These are phyloP conservation scores for Macadamia integrifolia DNA, from an alignment of 164 flowering plant species.

Conservation along the genomic window DNA sequence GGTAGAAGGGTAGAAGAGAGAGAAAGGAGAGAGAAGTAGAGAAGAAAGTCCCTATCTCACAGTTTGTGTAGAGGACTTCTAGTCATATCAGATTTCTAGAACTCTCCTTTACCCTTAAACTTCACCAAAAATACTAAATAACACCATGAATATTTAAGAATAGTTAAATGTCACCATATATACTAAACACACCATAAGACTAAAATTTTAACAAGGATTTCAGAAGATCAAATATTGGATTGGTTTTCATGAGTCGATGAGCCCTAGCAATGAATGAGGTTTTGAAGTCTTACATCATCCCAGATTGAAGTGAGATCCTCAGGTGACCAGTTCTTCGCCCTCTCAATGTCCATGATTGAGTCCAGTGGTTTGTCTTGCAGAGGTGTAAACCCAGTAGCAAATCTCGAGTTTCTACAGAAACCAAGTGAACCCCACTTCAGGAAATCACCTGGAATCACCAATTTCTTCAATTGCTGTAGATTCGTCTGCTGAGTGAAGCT, in stretches of 20 bases:
- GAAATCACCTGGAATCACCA: conserved; percentile 39
- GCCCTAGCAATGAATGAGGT: neutral
- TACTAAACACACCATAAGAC: too few relatives aligned
- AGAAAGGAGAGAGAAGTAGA: too few relatives aligned
- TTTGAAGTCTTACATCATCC: conserved; percentile 63
- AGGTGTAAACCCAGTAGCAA: conserved; percentile 79
- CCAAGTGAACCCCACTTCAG: conserved; percentile 63
- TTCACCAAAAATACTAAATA: too few relatives aligned
- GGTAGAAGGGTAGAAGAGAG: too few relatives aligned
- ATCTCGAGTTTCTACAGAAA: conserved; percentile 43
- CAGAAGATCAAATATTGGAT: neutral
- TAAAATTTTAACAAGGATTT: neutral
- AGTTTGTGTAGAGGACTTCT: too few relatives aligned
- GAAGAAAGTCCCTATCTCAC: too few relatives aligned
- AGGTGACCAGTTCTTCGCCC: conserved; percentile 50
- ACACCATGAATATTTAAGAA: too few relatives aligned
- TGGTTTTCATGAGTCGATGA: neutral
- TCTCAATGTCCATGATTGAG: conserved; percentile 71
- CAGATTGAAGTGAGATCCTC: conserved; percentile 66
- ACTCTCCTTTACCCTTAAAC: too few relatives aligned
- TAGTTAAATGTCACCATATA: too few relatives aligned
- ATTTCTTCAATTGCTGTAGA: conserved; percentile 11
- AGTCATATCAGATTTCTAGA: too few relatives aligned
- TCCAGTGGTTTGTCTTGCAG: conserved; percentile 70
- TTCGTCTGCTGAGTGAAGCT: conserved; percentile 16